A percentile compares a stretch with the other conserved stretches of the same genome.
These are phyloP conservation scores for Penicillium sp. DNA, from an alignment of 2,329 filamentous ascomycete genomes.

Conservation along the genomic window DNA sequence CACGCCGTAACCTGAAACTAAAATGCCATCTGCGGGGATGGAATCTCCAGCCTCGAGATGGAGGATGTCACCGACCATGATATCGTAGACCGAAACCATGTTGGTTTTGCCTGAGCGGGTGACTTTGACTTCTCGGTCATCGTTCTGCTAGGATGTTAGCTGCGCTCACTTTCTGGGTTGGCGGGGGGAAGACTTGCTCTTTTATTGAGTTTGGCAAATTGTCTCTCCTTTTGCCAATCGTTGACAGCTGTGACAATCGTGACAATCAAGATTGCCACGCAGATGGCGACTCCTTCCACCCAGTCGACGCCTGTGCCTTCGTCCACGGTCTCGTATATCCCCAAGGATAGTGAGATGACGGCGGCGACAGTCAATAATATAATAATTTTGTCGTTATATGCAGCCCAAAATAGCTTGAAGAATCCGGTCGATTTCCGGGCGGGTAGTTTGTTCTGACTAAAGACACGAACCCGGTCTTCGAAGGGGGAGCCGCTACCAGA, in stretches of 20 bases:
- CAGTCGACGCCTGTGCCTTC: slow-evolving; percentile 54
- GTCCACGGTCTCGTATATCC: slow-evolving; percentile 64
- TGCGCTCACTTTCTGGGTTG: background rate
- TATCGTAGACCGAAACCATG: slow-evolving; percentile 63
- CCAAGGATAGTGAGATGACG: slow-evolving; percentile 64
- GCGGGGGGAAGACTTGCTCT: slow-evolving; percentile 27
- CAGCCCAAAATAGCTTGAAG: slow-evolving; percentile 61
- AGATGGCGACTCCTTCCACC: slow-evolving; percentile 67
- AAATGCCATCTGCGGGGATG: slow-evolving; percentile 67
- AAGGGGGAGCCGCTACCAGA: slow-evolving; percentile 35
- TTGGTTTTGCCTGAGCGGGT: slow-evolving; percentile 64
- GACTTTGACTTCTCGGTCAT: slow-evolving; percentile 63
- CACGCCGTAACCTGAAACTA: slow-evolving; percentile 63
- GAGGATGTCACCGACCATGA: slow-evolving; percentile 68
- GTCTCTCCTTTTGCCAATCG: slow-evolving; percentile 66
- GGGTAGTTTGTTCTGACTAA: slow-evolving; percentile 60
- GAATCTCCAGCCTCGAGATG: slow-evolving; percentile 68
- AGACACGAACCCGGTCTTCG: slow-evolving; percentile 59
- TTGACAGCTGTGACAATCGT: slow-evolving; percentile 62
- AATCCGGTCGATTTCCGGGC: slow-evolving; percentile 62
- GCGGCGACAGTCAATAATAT: slow-evolving; percentile 68
- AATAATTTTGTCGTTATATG: slow-evolving; percentile 72
- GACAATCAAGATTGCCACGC: slow-evolving; percentile 63
- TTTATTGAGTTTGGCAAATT: slow-evolving; percentile 61
- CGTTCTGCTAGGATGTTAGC: slow-evolving; percentile 49